Conservation (phyloP, 371 early-diverging fungal genomes). For the Phascolomyces articulosus region DNA sequence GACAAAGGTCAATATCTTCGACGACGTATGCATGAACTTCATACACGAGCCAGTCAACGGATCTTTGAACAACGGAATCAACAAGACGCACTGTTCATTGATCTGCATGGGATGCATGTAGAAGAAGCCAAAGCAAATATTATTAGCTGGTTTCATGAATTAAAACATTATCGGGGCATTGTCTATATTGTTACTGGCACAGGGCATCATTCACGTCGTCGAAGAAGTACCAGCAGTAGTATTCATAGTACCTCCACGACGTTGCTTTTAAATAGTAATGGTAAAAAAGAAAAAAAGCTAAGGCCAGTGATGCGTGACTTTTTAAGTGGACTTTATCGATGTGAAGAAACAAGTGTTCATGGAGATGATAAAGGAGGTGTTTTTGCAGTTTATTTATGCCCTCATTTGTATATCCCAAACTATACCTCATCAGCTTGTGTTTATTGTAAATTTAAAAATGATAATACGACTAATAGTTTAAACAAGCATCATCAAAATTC, state of each 20-base stretch:
- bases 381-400: slow-evolving; percentile 35
- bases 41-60: slow-evolving; percentile 55
- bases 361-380: slow-evolving; percentile 47
- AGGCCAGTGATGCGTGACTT: slow-evolving; percentile 31
- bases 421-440: neutral
- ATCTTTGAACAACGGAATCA: slow-evolving; percentile 55
- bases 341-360: slow-evolving; percentile 43
- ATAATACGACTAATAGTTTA: neutral
- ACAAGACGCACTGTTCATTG: slow-evolving; percentile 52
- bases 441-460: slow-evolving; percentile 10
- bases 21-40: slow-evolving; percentile 57
- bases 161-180: slow-evolving; percentile 24
- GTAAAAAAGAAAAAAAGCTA: slow-evolving; percentile 37
- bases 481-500: too few relatives aligned
- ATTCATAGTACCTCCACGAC: too few relatives aligned
- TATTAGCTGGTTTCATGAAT: slow-evolving; percentile 40
- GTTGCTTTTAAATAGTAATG: slow-evolving; percentile 17
- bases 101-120: slow-evolving; percentile 63
- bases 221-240: neutral
- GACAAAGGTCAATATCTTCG: slow-evolving; percentile 57
- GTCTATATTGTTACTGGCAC: slow-evolving; percentile 26
- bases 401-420: neutral
- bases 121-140: slow-evolving; percentile 55
- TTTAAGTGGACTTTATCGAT: slow-evolving; percentile 28
- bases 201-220: slow-evolving; percentile 26